phyloP scores from a whole-genome alignment of 2,329 filamentous ascomycete genomes.

The Pseudogymnoascus sp. region DNA sequence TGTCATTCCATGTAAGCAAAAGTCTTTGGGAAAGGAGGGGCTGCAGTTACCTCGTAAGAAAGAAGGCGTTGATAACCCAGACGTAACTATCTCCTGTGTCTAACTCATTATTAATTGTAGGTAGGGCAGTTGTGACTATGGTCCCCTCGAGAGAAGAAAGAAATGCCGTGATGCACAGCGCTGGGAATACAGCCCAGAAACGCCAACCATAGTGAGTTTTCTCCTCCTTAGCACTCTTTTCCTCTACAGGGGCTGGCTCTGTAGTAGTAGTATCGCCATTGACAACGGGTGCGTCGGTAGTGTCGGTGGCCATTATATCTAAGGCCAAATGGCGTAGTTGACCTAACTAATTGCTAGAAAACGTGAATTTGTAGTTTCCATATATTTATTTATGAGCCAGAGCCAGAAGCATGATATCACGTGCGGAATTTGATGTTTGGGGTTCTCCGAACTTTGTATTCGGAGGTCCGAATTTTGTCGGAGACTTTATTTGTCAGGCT shows the following conservation, averaged over 20 bases:
- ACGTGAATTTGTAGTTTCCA: background rate
- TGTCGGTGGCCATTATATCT: background rate
- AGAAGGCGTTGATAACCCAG: constrained; percentile 43
- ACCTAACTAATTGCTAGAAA: background rate
- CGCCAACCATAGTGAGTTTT: constrained; percentile 14
- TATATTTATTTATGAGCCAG: background rate
- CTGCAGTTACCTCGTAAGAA: background rate
- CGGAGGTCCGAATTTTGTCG: background rate
- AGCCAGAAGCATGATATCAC: background rate
- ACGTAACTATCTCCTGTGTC: constrained; percentile 39
- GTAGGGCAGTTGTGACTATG: constrained; percentile 33
- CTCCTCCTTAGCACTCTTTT: background rate
- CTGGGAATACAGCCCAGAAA: constrained; percentile 15
- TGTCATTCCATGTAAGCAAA: background rate
- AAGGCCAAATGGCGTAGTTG: background rate
- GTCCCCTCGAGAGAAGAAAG: constrained; percentile 28
- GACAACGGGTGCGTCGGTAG: background rate
- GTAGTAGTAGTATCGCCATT: background rate
- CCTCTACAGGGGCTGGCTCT: background rate
- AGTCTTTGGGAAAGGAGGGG: background rate
- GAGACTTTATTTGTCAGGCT: background rate
- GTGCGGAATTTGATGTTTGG: background rate
- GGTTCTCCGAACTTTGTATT: background rate
- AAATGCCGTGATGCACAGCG: constrained; percentile 13
- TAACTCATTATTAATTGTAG: constrained; percentile 30